phyloP scores from a whole-genome alignment of 768 basidiomycete species.

The Lactarius psammicola region DNA sequence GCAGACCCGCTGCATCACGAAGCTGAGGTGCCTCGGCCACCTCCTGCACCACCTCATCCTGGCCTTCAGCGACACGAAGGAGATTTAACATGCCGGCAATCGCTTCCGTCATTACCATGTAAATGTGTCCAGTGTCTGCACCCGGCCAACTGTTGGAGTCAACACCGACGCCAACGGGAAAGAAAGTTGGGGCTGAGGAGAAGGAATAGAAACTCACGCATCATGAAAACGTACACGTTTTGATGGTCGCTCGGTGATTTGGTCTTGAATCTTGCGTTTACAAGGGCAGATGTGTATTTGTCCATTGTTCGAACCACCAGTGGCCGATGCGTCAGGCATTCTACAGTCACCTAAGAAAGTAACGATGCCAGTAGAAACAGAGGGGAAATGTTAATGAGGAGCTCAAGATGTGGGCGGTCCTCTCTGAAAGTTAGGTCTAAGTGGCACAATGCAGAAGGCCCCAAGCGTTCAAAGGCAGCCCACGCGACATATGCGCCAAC shows the following conservation, averaged over 20 bases:
- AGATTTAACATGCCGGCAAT: not conserved
- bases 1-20: not conserved
- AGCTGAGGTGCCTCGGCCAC: not conserved
- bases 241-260: not conserved
- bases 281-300: not conserved
- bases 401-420: not conserved
- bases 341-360: not conserved
- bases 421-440: not conserved
- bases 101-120: not conserved
- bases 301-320: not conserved
- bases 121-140: not conserved
- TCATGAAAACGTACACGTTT: not conserved
- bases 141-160: not conserved
- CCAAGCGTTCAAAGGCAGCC: not conserved
- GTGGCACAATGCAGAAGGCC: not conserved
- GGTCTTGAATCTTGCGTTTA: not conserved
- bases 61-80: not conserved
- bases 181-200: not conserved
- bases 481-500: not conserved
- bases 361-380: not conserved
- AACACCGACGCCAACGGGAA: not conserved
- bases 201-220: not conserved
- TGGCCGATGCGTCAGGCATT: not conserved
- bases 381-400: not conserved
- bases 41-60: not conserved